phyloP scores from a whole-genome alignment of 2,329 filamentous ascomycete genomes.

The Curvularia sp. region DNA sequence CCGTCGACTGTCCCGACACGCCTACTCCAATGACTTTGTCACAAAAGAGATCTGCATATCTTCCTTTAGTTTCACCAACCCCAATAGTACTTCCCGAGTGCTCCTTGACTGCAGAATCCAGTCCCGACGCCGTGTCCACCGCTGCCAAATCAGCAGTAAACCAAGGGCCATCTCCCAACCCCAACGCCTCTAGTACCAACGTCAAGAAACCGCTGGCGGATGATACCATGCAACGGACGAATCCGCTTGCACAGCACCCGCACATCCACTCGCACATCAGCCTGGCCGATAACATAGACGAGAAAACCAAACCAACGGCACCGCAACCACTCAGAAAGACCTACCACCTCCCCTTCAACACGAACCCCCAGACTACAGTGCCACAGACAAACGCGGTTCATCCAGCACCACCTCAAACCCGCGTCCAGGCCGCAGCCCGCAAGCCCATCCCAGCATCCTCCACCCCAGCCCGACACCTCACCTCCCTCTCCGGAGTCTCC shows the following conservation, averaged over 20 bases:
- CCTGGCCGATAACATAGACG: too few species aligned
- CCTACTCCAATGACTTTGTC: slow-evolving; percentile 29
- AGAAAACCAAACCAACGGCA: background rate
- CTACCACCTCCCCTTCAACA: background rate
- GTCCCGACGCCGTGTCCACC: background rate
- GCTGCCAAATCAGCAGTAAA: background rate
- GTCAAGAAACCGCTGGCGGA: rapidly evolving
- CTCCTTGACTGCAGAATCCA: background rate
- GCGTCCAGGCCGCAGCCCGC: background rate
- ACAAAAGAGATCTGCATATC: slow-evolving; percentile 26
- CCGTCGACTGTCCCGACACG: slow-evolving; percentile 25
- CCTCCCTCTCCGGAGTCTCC: slow-evolving; percentile 10
- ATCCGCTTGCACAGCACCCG: background rate
- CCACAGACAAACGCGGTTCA: background rate
- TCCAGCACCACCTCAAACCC: background rate
- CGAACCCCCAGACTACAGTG: background rate
- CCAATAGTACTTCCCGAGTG: background rate
- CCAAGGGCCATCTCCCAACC: background rate
- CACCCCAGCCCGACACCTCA: background rate
- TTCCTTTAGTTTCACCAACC: slow-evolving; percentile 16
- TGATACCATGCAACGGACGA: background rate
- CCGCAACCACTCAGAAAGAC: background rate
- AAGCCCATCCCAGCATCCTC: background rate
- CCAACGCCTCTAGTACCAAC: background rate
- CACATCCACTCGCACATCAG: background rate